A percentile compares a stretch with the other conserved stretches of the same genome.
phyloP scores from a whole-genome alignment of 2,329 filamentous ascomycete genomes.

The Daldinia eschscholtzii region DNA sequence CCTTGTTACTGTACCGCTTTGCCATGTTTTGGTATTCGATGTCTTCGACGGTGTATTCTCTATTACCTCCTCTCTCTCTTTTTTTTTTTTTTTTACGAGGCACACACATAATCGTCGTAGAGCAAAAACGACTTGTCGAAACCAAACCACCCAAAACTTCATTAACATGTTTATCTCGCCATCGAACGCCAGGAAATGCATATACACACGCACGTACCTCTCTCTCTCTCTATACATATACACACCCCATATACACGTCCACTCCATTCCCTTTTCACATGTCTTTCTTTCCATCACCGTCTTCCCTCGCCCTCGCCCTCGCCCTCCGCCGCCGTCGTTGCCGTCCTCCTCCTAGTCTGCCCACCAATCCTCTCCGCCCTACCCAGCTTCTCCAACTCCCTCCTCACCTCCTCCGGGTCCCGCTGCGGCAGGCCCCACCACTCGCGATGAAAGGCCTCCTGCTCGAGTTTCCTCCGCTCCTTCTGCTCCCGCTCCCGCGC shows the following conservation, averaged over 20 bases:
- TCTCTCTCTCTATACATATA: slow-evolving; percentile 16
- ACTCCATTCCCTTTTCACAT: not conserved
- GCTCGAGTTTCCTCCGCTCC: slow-evolving; percentile 68
- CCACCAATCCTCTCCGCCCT: slow-evolving; percentile 69
- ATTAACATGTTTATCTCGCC: slow-evolving; percentile 25
- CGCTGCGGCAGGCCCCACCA: slow-evolving; percentile 75
- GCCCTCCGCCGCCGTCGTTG: not conserved
- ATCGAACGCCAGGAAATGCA: slow-evolving; percentile 37
- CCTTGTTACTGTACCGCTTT: not conserved
- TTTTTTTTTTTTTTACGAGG: slow-evolving; percentile 10
- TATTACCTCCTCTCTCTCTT: slow-evolving; percentile 7
- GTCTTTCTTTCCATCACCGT: not conserved
- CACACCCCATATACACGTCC: not conserved
- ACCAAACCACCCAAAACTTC: slow-evolving; percentile 20
- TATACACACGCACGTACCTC: slow-evolving; percentile 10
- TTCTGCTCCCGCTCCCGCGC: slow-evolving; percentile 75
- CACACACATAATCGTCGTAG: slow-evolving; percentile 14
- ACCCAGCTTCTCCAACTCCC: slow-evolving; percentile 65
- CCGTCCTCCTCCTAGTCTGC: slow-evolving; percentile 14
- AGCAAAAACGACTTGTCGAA: slow-evolving; percentile 28
- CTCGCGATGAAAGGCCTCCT: slow-evolving; percentile 74
- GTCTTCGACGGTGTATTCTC: slow-evolving; percentile 3
- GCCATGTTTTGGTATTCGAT: not conserved
- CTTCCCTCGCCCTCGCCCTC: slow-evolving; percentile 7
- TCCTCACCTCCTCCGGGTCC: slow-evolving; percentile 63